These are phyloP conservation scores for Candida sp. DNA, from an alignment of 1,139 yeast species.

Conservation along the genomic window DNA sequence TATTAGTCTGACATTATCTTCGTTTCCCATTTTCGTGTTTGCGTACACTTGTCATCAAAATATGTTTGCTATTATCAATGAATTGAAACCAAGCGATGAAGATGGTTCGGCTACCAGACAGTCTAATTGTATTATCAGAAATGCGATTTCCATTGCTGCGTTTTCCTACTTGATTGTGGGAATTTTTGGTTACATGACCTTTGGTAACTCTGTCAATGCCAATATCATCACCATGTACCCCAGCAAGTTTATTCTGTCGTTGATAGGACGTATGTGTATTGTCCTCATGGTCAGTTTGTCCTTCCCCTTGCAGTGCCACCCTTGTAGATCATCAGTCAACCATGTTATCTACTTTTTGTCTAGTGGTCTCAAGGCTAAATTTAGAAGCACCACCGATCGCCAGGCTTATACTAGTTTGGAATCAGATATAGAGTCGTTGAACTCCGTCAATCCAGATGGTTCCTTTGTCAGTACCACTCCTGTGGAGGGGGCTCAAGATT, in stretches of 20 bases:
- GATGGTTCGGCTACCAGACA: slow-evolving; percentile 50
- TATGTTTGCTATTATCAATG: slow-evolving; percentile 88
- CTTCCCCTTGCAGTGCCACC: slow-evolving; percentile 75
- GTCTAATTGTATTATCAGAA: slow-evolving; percentile 51
- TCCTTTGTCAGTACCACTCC: slow-evolving; percentile 46
- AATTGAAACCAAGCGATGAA: slow-evolving; percentile 30
- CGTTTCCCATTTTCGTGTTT: slow-evolving; percentile 88
- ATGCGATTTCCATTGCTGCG: slow-evolving; percentile 58
- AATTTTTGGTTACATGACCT: slow-evolving; percentile 78
- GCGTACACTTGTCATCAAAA: slow-evolving; percentile 97
- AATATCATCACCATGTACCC: slow-evolving; percentile 73
- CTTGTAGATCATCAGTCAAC: slow-evolving; percentile 70
- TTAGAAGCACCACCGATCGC: slow-evolving; percentile 6
- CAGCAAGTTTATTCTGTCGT: slow-evolving; percentile 49
- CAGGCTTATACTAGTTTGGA: slow-evolving; percentile 15
- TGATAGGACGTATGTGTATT: slow-evolving; percentile 68
- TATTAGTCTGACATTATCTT: slow-evolving; percentile 30
- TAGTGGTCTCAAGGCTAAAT: slow-evolving; percentile 22
- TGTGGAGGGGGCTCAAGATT: slow-evolving; percentile 48
- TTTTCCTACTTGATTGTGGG: slow-evolving; percentile 73
- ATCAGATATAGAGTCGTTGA: slow-evolving; percentile 19
- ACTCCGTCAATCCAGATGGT: slow-evolving; percentile 21
- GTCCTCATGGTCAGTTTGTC: slow-evolving; percentile 68
- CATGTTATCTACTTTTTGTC: slow-evolving; percentile 57
- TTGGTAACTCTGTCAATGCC: slow-evolving; percentile 70